Evolutionary conservation across 805 yeast genomes (phyloP), one percentile per base, ranked within the genome.

Genomic region (Jamesozyma spencerorum): DNA sequence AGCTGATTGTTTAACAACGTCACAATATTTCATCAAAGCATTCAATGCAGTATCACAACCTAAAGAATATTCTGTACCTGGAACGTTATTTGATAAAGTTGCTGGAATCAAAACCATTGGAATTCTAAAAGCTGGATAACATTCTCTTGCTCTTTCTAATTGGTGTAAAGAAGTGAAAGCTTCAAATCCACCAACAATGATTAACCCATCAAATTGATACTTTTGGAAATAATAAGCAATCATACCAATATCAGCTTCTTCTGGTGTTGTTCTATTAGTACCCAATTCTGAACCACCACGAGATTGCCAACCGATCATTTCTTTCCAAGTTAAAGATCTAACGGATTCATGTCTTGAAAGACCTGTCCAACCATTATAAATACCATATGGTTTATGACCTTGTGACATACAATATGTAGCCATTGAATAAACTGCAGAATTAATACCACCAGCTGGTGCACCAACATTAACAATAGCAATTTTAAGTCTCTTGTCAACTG

Each of bases 211-310:
- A 50, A 83, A 71, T 37, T 72, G 62, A 61, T 74, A 75, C 53
- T 81, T 78, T 57, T 79, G 81, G 52, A 83, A 75, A 51, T 80
- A 73, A 60, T 73, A 82, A 1, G 90, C 88, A 41, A 83, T 72
- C 58, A 73, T 65, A 34, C 90, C 92, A 42, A 75, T 66, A 62
- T 82, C 81, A 18, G 74, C 68, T 39, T 77, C 81, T 44, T 69
- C 65, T 7, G 90, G 88, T 11, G 81, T 71, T 19, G 73, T 62
- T 60, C 92, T 69, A 65, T 83, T 83, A 32, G 94, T 83, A 53
- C 94, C 94, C 37, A 83, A 70, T 62, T 81, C 90, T 8, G 85
- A 79, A 41, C 94, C 94, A 59, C 94, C 94, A 39, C 68, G 60
- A 34, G 75, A 71, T 49, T 77, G 75, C 88, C 90, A 83, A 24